Conservation (phyloP, 1,139 yeast species). For the Suhomyces ambrosiae region DNA sequence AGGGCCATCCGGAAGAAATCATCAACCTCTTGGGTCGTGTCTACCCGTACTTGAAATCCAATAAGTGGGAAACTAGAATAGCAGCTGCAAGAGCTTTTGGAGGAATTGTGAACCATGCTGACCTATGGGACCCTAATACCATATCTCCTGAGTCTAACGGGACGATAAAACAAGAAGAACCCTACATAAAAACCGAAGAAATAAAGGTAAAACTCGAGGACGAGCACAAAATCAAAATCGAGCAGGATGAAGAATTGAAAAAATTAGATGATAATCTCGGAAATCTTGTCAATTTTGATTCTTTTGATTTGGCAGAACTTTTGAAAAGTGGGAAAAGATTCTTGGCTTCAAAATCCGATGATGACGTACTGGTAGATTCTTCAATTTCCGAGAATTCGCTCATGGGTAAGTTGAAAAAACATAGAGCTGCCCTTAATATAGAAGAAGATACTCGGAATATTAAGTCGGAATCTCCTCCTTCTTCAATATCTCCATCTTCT, state of each 20-base stretch:
- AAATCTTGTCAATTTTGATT: conserved; percentile 56
- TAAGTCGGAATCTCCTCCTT: conserved; percentile 18
- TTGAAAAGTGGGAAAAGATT: conserved; percentile 70
- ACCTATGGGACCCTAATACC: conserved; percentile 81
- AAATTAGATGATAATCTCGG: conserved; percentile 50
- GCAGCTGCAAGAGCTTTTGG: conserved; percentile 96
- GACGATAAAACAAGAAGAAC: conserved; percentile 2
- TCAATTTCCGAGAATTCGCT: conserved; percentile 27
- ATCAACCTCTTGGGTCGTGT: conserved; percentile 83
- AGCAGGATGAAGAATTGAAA: conserved; percentile 49
- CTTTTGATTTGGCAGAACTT: conserved; percentile 66
- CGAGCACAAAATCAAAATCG: conserved; percentile 36
- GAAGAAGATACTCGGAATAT: conserved; percentile 17
- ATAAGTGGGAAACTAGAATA: conserved; percentile 94
- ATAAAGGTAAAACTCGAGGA: conserved; percentile 25
- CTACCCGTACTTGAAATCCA: conserved; percentile 80
- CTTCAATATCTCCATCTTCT: conserved; percentile 17
- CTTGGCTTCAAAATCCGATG: conserved; percentile 59
- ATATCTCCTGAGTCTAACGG: conserved; percentile 20
- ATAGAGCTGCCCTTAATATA: conserved; percentile 25
- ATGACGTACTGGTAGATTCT: conserved; percentile 31
- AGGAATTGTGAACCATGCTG: conserved; percentile 80
- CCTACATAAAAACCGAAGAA: conserved; percentile 12
- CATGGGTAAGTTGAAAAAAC: conserved; percentile 40
- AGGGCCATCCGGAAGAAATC: conserved; percentile 92